Base-by-base conservation (phyloP, 345 rosid species). In the Linum usitatissimum region DNA sequence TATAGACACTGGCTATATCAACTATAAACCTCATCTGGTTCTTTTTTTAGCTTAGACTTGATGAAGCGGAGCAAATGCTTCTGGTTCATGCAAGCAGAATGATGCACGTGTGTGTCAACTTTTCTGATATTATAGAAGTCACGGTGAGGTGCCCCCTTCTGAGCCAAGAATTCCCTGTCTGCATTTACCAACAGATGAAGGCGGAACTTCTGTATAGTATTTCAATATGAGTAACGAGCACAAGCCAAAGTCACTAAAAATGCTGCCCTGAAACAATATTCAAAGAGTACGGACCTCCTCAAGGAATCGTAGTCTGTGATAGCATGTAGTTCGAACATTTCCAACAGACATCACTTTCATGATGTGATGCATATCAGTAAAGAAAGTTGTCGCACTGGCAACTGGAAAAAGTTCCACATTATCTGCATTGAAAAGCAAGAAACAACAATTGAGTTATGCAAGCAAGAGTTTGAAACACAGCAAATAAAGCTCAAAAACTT, bases 31-130 rank as follows among this genome's bases (percentile, higher is more conserved):
- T 94, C 99, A 75, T 86, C 96, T 3, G 97, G 99, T 70, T 94
- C 99, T 74, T 90, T 88, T 77, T 89, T 74, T 78, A 90, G 81
- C 73, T 94, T 94, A 6, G 99, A 94, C 84, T 94, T 94, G 59
- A 94, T 94, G 76, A 94, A 94, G 84, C 97, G 82, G 69, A 94
- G 72, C 63, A 94, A 95, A 76, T 94, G 99, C 70, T 94, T 94
- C 86, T 90, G 99, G 84, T 90, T 90, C 99, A 90, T 94, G 74
- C 99, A 94, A 20, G 99, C 99, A 12, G 99, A 94, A 68, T 94
- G 97, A 73, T 94, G 99, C 61, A 94, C 95, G 71, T 94, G 97
- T 3, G 97, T 94, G 78, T 94, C 99, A 60, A 94, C 99, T 79
- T 94, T 94, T 71, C 99, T 86, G 21, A 94, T 96, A 54, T 94